Base-by-base conservation (phyloP, 2,329 filamentous ascomycete genomes). In the Sordariomycetes sp. region DNA sequence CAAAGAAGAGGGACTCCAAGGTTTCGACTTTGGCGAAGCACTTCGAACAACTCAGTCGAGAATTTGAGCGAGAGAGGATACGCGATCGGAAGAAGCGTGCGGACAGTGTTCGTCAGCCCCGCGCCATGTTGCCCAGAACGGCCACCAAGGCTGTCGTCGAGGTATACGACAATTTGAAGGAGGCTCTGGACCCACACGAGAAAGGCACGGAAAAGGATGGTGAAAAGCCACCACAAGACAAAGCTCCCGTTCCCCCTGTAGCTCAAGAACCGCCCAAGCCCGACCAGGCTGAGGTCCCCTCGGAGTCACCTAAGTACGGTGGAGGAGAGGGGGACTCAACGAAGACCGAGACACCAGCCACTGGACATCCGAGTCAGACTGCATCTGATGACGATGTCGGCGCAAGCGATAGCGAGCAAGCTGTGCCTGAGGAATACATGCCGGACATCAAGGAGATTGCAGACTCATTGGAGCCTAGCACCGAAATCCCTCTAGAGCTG, bases 121-220 rank as follows among this genome's bases (percentile, higher is more conserved):
- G 88, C 41, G 86, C 86, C 1, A 90, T 90, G 53, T 59, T 77
- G 16, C 90, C 92, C 15, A 76, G 92, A 43, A 86, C 87, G 26
- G 88, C 86, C 14, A 93, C 90, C n/a, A 92, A 88, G 48, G 88
- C 92, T 6, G 90, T 93, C 39, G 88, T 98, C 12, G 86, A 96
- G 55, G 87, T 98, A 8, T 98, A 96, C 53, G 83, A 85, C 45
- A 86, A 94, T 54, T 86, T 94, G 5, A 81, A 88, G 37, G 87
- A 95, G 55, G 92, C 93, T 15, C 88, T 95, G 9, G 82, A 87
- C 45, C 87, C 94, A 50, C 12, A 30, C 6, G 52, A 56, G n/a
- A 38, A 58, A 48, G 39, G 45, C 39, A 16, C 47, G 7, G 44
- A 46, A 5, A 30, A 37, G 10, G 42, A 41, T 5, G 29, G 15